Conservation (phyloP, 2,329 filamentous ascomycete genomes). For the Pseudogymnoascus sp. region DNA sequence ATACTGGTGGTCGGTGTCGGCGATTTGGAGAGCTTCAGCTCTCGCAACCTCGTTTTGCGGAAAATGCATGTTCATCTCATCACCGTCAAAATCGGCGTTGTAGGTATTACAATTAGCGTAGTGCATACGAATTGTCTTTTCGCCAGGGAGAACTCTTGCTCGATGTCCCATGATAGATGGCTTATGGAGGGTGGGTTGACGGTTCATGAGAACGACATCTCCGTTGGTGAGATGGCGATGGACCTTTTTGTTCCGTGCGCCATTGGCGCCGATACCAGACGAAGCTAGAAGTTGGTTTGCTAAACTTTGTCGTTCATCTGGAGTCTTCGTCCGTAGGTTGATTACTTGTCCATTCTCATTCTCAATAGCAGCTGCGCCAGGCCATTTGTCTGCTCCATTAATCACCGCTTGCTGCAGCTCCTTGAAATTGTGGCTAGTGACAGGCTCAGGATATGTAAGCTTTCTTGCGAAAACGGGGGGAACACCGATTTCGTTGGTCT, state of each 20-base stretch:
- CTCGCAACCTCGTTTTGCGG: slow-evolving; percentile 93
- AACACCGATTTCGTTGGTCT: slow-evolving; percentile 97
- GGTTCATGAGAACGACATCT: slow-evolving; percentile 97
- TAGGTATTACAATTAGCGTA: slow-evolving; percentile 99
- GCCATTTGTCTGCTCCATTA: slow-evolving; percentile 89
- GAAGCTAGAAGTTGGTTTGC: slow-evolving; percentile 90
- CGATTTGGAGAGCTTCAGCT: slow-evolving; percentile 85
- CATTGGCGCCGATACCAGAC: slow-evolving; percentile 64
- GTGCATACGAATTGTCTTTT: slow-evolving; percentile 98
- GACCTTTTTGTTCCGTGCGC: slow-evolving; percentile 87
- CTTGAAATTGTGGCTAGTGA: slow-evolving; percentile 94
- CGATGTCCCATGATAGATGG: slow-evolving; percentile 98
- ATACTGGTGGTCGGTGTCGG: slow-evolving; percentile 96
- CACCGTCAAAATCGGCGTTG: slow-evolving; percentile 98
- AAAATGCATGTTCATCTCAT: slow-evolving; percentile 99
- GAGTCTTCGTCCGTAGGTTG: slow-evolving; percentile 76
- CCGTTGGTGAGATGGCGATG: slow-evolving; percentile 93
- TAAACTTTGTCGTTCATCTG: slow-evolving; percentile 78
- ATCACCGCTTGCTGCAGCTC: slow-evolving; percentile 94
- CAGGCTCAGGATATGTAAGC: slow-evolving; percentile 91
- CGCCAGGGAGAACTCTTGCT: slow-evolving; percentile 81
- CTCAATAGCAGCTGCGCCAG: slow-evolving; percentile 87
- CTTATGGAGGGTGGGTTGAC: slow-evolving; percentile 95
- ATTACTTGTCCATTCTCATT: slow-evolving; percentile 91
- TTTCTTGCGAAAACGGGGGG: slow-evolving; percentile 97